Base-by-base conservation (phyloP, 495 filamentous ascomycete genomes). In the Terfezia boudieri region DNA sequence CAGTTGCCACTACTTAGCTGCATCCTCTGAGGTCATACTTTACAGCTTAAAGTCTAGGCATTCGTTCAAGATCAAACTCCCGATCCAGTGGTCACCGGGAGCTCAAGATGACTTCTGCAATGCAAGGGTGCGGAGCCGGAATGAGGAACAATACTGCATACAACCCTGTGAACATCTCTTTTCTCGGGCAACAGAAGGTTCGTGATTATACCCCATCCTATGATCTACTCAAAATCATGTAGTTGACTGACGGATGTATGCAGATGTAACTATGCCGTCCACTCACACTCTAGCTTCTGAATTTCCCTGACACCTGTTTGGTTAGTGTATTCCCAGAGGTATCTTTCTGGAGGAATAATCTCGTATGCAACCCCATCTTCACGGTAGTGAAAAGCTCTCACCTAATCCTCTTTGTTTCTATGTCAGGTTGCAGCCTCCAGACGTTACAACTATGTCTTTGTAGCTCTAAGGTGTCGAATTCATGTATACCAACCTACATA, bases 401-500 rank as follows among this genome's bases (percentile, higher is more conserved):
- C 37, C 50, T 38, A 43, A 46, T 32, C 26, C 26, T 32, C 26
- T 11, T 26, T 52, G 20, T n/a, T 41, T 49, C 36, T 1, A 23
- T 16, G 17, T 16, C 32, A 62, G 60, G 59, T 64, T 49, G 62
- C 53, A 11, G 59, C 59, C 17, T 65, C 63, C 17, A 64, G 62
- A 57, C 55, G 54, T 17, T 57, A 65, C 56, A 65, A 65, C 49
- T 60, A 62, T 48, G 54, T 65, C 53, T 89, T 94, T 61, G 73
- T 80, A 9, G 89, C 86, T n/a, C 82, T 80, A 58, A 63, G 68
- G 26, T 73, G 79, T 46, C 68, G 77, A 48, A 81, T 98, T 9
- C 74, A 85, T 58, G 75, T 92, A 53, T 90, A 79, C 67, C 69
- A 76, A 37, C 89, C 89, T 0, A 68, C 66, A 22, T 82, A 77